Evolutionary conservation across 352 stramenopile genomes (phyloP).

Genomic region (Peronosclerospora sorghi): DNA sequence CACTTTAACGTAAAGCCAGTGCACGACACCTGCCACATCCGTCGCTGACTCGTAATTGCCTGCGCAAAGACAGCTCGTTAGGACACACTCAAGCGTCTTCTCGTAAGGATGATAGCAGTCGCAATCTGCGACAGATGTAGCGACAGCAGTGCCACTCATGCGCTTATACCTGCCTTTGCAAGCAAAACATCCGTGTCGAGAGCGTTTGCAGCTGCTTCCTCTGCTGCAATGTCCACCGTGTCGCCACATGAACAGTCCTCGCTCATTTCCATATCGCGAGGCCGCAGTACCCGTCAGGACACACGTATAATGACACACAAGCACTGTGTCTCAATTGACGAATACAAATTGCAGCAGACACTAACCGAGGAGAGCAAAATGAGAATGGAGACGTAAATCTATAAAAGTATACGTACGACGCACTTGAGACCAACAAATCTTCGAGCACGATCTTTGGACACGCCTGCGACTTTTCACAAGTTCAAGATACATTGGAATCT

Average conservation of each 20-base stretch:
- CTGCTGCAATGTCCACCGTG: constrained; percentile 19
- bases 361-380: too few relatives aligned
- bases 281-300: constrained; percentile 61
- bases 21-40: constrained; percentile 27
- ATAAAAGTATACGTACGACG: too few relatives aligned
- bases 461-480: too few relatives aligned
- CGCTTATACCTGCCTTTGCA: constrained; percentile 52
- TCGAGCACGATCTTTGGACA: too few relatives aligned
- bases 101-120: constrained; percentile 63
- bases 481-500: too few relatives aligned
- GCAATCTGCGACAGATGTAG: constrained; percentile 55
- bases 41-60: constrained; percentile 68
- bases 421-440: too few relatives aligned
- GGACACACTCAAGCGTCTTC: constrained; percentile 39
- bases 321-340: too few relatives aligned
- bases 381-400: too few relatives aligned
- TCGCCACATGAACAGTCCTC: constrained; percentile 62
- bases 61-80: constrained; percentile 50
- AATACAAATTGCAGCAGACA: too few relatives aligned
- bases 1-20: constrained; percentile 53
- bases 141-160: constrained; percentile 15
- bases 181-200: constrained; percentile 30
- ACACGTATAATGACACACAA: constrained; percentile 41
- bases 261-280: constrained; percentile 69
- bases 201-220: constrained; percentile 16